phyloP scores from a whole-genome alignment of 2,329 filamentous ascomycete species.

The Colletotrichum spinosum region DNA sequence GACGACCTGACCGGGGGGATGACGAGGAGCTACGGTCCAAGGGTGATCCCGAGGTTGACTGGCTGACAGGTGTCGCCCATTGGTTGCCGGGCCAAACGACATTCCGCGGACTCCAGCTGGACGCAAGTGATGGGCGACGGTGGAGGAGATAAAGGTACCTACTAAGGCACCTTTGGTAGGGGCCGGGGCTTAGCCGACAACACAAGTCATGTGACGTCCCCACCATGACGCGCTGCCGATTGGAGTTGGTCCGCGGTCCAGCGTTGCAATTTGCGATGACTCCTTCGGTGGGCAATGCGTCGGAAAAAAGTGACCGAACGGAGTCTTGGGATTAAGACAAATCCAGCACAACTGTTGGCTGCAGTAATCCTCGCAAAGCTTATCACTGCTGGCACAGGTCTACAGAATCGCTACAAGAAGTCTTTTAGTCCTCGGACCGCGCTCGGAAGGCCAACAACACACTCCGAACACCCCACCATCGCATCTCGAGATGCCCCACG shows the following conservation, averaged over 20 bases:
- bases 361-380: background rate
- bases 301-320: slow-evolving; percentile 16
- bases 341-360: background rate
- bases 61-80: slow-evolving; percentile 28
- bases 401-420: background rate
- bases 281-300: slow-evolving; percentile 18
- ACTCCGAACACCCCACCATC: slow-evolving; percentile 30
- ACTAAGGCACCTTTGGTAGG: background rate
- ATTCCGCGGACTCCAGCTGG: background rate
- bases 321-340: slow-evolving; percentile 2
- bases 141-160: background rate
- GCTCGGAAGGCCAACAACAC: slow-evolving; percentile 6
- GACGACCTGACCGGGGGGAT: slow-evolving; percentile 9
- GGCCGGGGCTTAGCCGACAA: slow-evolving; percentile 18
- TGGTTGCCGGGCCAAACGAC: slow-evolving; percentile 38
- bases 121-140: background rate
- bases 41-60: slow-evolving; percentile 38
- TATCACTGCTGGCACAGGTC: background rate
- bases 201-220: slow-evolving; percentile 13
- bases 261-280: slow-evolving; percentile 32
- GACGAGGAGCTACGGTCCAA: slow-evolving; percentile 28
- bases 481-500: slow-evolving; percentile 74
- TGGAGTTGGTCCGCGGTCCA: slow-evolving; percentile 14
- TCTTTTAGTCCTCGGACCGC: background rate
- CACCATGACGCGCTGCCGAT: slow-evolving; percentile 20